Evolutionary conservation across 228 moss, liverwort and hornwort species (phyloP).

Genomic region (Sphagnum fallax): DNA sequence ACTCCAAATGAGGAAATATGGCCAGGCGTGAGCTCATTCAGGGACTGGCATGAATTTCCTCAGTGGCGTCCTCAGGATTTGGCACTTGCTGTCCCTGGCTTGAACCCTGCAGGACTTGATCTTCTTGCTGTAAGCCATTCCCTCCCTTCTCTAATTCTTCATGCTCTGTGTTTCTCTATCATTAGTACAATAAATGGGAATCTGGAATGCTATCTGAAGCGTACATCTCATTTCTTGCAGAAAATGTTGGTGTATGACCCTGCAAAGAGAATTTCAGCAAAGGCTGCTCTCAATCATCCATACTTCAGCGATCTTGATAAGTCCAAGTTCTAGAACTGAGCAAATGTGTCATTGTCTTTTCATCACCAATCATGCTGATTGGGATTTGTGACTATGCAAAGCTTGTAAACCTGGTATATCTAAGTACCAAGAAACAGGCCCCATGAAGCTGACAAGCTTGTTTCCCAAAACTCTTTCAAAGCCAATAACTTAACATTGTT

Average conservation of each 20-base stretch:
- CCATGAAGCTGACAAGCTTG: neutral
- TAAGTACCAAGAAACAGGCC: neutral
- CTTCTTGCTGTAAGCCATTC: slow-evolving; percentile 45
- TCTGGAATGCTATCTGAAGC: neutral
- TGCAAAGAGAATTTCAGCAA: slow-evolving; percentile 69
- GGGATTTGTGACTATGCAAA: slow-evolving; percentile 1
- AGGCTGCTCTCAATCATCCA: slow-evolving; percentile 59
- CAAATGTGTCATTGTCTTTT: neutral
- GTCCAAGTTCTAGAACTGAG: slow-evolving; percentile 16
- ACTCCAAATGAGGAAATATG: slow-evolving; percentile 67
- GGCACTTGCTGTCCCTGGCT: slow-evolving; percentile 48
- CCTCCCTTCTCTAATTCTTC: neutral
- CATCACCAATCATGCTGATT: slow-evolving; percentile 46
- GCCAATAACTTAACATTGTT: too few relatives aligned
- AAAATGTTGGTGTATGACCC: slow-evolving; percentile 85
- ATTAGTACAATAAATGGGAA: neutral
- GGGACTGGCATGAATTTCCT: slow-evolving; percentile 82
- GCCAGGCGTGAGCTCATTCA: slow-evolving; percentile 71
- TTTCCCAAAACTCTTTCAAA: neutral
- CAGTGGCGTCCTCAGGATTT: slow-evolving; percentile 72
- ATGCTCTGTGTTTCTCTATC: neutral
- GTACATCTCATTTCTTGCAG: slow-evolving; percentile 10
- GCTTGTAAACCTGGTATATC: neutral
- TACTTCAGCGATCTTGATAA: slow-evolving; percentile 80
- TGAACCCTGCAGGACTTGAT: slow-evolving; percentile 52